Conservation (phyloP, 495 filamentous ascomycete genomes). For the Talaromyces liani region DNA sequence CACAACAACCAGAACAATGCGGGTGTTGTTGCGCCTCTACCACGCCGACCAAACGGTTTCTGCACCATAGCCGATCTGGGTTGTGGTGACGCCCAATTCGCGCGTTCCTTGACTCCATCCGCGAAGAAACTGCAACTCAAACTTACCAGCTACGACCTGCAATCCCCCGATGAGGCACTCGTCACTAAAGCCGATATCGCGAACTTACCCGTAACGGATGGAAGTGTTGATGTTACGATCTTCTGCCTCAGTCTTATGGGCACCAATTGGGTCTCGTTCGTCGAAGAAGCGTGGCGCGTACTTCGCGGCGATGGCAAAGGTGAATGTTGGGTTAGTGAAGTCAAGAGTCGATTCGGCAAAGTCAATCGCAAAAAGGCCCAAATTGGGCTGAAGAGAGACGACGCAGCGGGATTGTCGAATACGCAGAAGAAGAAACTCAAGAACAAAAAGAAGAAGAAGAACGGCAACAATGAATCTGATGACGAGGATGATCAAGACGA, state of each 20-base stretch:
- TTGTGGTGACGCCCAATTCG: slow-evolving; percentile 73
- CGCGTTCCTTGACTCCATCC: slow-evolving; percentile 47
- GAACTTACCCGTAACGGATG: slow-evolving; percentile 64
- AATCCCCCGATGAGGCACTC: slow-evolving; percentile 48
- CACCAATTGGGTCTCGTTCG: slow-evolving; percentile 92
- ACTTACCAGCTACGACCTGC: slow-evolving; percentile 61
- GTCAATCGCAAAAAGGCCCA: slow-evolving; percentile 49
- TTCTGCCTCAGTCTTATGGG: slow-evolving; percentile 98
- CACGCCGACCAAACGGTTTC: slow-evolving; percentile 44
- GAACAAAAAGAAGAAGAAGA: slow-evolving; percentile 25
- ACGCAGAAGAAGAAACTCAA: slow-evolving; percentile 40
- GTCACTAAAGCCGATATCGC: slow-evolving; percentile 86
- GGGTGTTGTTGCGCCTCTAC: slow-evolving; percentile 27
- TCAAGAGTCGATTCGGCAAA: slow-evolving; percentile 80
- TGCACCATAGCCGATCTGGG: slow-evolving; percentile 82
- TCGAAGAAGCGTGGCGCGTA: slow-evolving; percentile 89
- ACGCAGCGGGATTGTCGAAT: slow-evolving; percentile 48
- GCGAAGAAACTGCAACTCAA: slow-evolving; percentile 58
- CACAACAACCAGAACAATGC: slow-evolving; percentile 19
- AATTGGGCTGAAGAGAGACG: slow-evolving; percentile 55
- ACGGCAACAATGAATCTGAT: slow-evolving; percentile 30
- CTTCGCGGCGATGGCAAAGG: slow-evolving; percentile 73
- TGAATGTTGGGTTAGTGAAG: slow-evolving; percentile 94
- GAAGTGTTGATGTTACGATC: slow-evolving; percentile 72
- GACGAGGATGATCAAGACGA: slow-evolving; percentile 29